phyloP scores from a whole-genome alignment of 2,329 filamentous ascomycete genomes.

The Byssothecium circinans region DNA sequence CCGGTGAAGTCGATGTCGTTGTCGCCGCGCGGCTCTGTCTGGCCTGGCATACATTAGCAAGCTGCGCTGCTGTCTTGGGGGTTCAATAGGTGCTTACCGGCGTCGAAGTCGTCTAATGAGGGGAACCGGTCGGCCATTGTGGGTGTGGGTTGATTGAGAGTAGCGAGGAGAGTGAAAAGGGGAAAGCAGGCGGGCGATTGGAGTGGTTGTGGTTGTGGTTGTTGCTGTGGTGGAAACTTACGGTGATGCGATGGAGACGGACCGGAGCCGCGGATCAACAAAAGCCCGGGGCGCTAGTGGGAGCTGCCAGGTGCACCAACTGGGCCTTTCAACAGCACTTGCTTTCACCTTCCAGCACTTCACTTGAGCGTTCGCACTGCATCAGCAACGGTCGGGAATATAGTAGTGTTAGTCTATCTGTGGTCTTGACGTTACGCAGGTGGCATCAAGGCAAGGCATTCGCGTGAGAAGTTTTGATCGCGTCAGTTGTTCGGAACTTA shows the following conservation, averaged over 20 bases:
- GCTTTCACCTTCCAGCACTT: too few relatives aligned
- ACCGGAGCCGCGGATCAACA: too few relatives aligned
- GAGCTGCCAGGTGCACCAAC: too few relatives aligned
- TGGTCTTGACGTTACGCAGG: too few relatives aligned
- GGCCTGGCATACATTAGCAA: constrained; percentile 55
- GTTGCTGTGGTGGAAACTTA: not conserved
- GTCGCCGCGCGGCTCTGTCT: constrained; percentile 64
- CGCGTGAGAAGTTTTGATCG: too few relatives aligned
- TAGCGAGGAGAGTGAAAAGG: constrained; percentile 4
- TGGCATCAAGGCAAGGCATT: too few relatives aligned
- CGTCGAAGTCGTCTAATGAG: constrained; percentile 56
- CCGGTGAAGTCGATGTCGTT: constrained; percentile 53
- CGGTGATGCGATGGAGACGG: not conserved
- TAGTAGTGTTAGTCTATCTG: too few relatives aligned
- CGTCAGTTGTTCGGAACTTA: too few relatives aligned
- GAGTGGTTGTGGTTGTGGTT: not conserved
- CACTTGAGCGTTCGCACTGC: too few relatives aligned
- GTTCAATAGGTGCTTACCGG: constrained; percentile 44
- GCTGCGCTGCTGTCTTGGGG: constrained; percentile 19
- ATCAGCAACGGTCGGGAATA: too few relatives aligned
- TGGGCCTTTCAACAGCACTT: too few relatives aligned
- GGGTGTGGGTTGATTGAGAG: constrained; percentile 8
- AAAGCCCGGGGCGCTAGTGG: too few relatives aligned
- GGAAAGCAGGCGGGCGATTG: not conserved
- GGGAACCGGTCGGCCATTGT: constrained; percentile 56